These are phyloP conservation scores for Tricholoma matsutake DNA, from an alignment of 768 basidiomycete genomes.

Conservation along the genomic window DNA sequence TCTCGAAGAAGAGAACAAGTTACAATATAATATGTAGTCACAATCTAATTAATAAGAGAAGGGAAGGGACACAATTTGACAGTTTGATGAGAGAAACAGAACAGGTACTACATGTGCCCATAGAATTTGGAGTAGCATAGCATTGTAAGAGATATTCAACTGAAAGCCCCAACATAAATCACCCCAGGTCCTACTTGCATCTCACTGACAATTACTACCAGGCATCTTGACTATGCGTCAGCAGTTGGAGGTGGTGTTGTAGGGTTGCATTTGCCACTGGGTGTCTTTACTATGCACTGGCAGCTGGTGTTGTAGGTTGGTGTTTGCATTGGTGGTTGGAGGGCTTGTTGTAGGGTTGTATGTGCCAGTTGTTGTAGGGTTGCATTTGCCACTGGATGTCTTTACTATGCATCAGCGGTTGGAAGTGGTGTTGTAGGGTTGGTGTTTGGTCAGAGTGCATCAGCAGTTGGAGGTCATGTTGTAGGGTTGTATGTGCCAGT, in stretches of 20 bases:
- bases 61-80: neutral
- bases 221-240: neutral
- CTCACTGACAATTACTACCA: neutral
- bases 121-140: neutral
- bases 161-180: neutral
- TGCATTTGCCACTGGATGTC: constrained; percentile 89
- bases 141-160: too few relatives aligned
- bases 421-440: too few relatives aligned
- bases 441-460: too few relatives aligned
- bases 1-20: neutral
- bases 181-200: neutral
- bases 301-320: too few relatives aligned
- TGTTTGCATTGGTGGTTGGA: too few relatives aligned
- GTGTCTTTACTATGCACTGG: too few relatives aligned
- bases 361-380: too few relatives aligned
- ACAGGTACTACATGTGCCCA: neutral
- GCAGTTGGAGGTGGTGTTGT: neutral
- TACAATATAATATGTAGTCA: neutral
- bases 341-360: too few relatives aligned
- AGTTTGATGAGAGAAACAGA: neutral
- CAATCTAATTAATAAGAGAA: neutral
- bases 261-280: neutral
- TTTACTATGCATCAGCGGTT: constrained; percentile 73
- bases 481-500: neutral
- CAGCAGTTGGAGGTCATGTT: neutral